Evolutionary conservation across 192 early-diverging fungal genomes (phyloP), one percentile per base, ranked within the genome.

Genomic region (Coemansia sp.): DNA sequence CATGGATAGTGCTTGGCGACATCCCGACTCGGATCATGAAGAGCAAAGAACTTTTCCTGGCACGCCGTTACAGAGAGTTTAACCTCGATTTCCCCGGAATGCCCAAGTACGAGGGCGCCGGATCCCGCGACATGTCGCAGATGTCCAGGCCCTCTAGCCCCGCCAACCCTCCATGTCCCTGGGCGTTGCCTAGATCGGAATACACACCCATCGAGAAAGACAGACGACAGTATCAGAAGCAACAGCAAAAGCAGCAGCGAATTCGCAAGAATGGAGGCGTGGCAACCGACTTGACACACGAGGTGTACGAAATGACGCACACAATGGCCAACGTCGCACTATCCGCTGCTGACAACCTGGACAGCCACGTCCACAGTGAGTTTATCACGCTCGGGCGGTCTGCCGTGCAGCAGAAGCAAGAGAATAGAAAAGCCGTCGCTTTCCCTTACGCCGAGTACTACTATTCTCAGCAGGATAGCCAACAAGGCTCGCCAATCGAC

Each of bases 1-100:
- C 81, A 21, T 84, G 81, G 81, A 78, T 84, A 21, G 76, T 84
- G 60, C 81, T 84, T 46, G 81, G 81, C 30, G 75, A 77, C 38
- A 52, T 77, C 64, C 76, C 81, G 16, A 84, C 81, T 16, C 81
- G 81, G 14, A 76, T 84, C 20, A 69, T 78, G 64, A 84, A 84
- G 64, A 84, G 81, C 67, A 69, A 72, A 15, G 81, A 84, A 72
- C 73, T 84, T 23, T 84, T 84, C 70, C 60, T 84, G 66, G 72
- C 74, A 16, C 77, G 73, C 14, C 81, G 81, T 53, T 84, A 84
- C 62, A 67, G 66, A 24, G 81, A 84, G 53, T 84, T 84, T 57
- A 76, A 76, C 48, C 69, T 84, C 4, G 75, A 84, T 38, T 84
- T 72, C 43, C 76, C 81, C 0, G 73, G 77, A 12, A 53, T 69